Evolutionary conservation across 2,329 filamentous ascomycete species (phyloP).

Genomic region (Sporothrix mexicana): DNA sequence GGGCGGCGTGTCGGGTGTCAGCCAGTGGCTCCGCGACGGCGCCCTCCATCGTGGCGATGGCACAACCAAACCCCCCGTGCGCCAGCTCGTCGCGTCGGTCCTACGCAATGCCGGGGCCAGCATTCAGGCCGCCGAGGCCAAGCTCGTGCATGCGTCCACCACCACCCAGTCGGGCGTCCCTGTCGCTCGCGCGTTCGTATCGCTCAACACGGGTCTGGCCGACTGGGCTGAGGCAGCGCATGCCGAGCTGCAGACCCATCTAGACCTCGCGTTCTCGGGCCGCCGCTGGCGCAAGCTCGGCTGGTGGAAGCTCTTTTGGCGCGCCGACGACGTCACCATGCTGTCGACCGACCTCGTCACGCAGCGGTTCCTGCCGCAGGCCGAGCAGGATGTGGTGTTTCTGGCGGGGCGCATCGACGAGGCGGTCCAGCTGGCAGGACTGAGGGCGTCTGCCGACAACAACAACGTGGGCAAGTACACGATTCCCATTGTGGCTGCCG

Average conservation of each 20-base stretch:
- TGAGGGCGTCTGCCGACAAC: constrained; percentile 31
- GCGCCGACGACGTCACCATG: constrained; percentile 88
- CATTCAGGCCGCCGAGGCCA: constrained; percentile 58
- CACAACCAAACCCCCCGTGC: constrained; percentile 68
- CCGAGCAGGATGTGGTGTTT: constrained; percentile 83
- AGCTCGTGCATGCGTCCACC: constrained; percentile 42
- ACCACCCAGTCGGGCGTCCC: constrained; percentile 36
- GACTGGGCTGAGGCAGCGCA: constrained; percentile 82
- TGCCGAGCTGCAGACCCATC: constrained; percentile 77
- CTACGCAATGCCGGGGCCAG: constrained; percentile 59
- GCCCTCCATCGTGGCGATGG: constrained; percentile 49
- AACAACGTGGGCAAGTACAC: constrained; percentile 38
- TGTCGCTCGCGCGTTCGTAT: constrained; percentile 49
- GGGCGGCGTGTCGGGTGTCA: constrained; percentile 70
- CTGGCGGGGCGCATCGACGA: constrained; percentile 68
- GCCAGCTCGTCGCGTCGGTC: constrained; percentile 69
- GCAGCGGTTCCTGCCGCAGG: constrained; percentile 75
- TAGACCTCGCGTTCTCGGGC: constrained; percentile 79
- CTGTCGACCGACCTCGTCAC: constrained; percentile 79
- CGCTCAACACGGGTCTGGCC: constrained; percentile 65
- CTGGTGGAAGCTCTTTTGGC: constrained; percentile 97
- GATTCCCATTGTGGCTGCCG: constrained; percentile 37
- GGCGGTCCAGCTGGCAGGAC: constrained; percentile 36
- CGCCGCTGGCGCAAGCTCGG: constrained; percentile 77
- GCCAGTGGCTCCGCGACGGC: constrained; percentile 67